A percentile compares a stretch with the other conserved stretches of the same genome.
phyloP scores from a whole-genome alignment of 768 basidiomycete genomes.

The Holtermannia corniformis region DNA sequence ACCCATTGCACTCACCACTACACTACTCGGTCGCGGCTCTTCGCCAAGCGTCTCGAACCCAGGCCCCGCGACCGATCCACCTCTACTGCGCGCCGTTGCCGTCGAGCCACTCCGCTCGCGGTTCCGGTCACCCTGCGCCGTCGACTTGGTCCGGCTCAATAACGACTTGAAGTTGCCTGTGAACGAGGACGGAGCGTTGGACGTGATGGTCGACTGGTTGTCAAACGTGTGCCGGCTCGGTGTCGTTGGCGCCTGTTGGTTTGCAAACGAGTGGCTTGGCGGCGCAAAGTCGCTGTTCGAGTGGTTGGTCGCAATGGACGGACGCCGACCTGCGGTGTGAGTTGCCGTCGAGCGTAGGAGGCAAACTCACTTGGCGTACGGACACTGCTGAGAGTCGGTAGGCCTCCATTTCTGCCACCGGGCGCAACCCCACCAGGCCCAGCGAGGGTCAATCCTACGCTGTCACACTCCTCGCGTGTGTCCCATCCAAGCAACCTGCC shows the following conservation, averaged over 20 bases:
- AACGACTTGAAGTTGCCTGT: slow-evolving; percentile 29
- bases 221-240: slow-evolving; percentile 20
- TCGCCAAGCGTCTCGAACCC: slow-evolving; percentile 19
- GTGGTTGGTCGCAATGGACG: slow-evolving; percentile 13
- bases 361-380: slow-evolving; percentile 20
- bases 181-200: slow-evolving; percentile 12
- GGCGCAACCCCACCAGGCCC: slow-evolving; percentile 15
- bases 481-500: slow-evolving; percentile 35
- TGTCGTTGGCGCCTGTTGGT: neutral
- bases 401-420: slow-evolving; percentile 3
- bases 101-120: slow-evolving; percentile 24
- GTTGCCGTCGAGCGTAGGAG: neutral
- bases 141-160: slow-evolving; percentile 21
- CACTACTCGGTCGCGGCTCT: slow-evolving; percentile 7
- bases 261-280: slow-evolving; percentile 8
- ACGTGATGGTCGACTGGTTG: slow-evolving; percentile 1
- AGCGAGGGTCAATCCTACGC: slow-evolving; percentile 23
- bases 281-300: slow-evolving; percentile 23
- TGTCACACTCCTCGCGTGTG: slow-evolving; percentile 24
- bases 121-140: slow-evolving; percentile 13
- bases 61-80: slow-evolving; percentile 2
- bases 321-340: slow-evolving; percentile 11
- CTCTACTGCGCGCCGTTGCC: slow-evolving; percentile 22
- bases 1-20: neutral
- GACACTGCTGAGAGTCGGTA: slow-evolving; percentile 8